Percentiles rank a stretch among this genome's conserved stretches.
Evolutionary conservation across 139 green algal genomes (phyloP).

Genomic region (Deuterostichococcus epilithicus): DNA sequence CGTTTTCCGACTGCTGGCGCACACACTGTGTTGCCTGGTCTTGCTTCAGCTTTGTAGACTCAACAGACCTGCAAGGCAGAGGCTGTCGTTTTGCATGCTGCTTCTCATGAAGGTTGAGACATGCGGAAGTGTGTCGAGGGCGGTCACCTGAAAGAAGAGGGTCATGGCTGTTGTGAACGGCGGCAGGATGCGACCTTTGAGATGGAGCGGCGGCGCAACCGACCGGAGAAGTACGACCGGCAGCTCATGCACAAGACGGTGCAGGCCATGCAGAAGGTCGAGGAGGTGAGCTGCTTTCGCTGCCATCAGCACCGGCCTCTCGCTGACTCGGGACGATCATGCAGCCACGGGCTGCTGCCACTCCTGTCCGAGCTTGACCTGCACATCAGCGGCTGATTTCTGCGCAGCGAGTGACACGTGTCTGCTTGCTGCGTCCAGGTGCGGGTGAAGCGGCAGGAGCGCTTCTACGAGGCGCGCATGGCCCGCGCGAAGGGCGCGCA

Average conservation of each 20-base stretch:
- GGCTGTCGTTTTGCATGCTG: too few species aligned
- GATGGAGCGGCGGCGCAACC: slow-evolving; percentile 91
- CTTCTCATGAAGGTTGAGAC: too few species aligned
- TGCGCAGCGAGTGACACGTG: background rate
- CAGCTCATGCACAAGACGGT: slow-evolving; percentile 88
- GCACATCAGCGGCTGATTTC: background rate
- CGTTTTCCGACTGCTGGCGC: background rate
- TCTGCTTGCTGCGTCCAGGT: slow-evolving; percentile 14
- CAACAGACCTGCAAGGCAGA: background rate
- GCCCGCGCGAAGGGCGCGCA: slow-evolving; percentile 50
- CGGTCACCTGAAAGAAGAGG: too few species aligned
- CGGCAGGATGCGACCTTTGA: slow-evolving; percentile 93
- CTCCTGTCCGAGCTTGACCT: background rate
- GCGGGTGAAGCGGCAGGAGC: slow-evolving; percentile 71
- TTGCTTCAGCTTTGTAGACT: background rate
- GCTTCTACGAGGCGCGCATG: slow-evolving; percentile 90
- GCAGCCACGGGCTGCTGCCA: background rate
- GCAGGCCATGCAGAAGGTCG: slow-evolving; percentile 87
- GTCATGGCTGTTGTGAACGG: too few species aligned
- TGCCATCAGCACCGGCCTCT: background rate
- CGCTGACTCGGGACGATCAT: background rate
- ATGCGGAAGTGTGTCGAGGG: too few species aligned
- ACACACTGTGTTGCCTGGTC: background rate
- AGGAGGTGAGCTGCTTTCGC: slow-evolving; percentile 53
- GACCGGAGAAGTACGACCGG: slow-evolving; percentile 93